phyloP scores from a whole-genome alignment of 768 basidiomycete genomes.

The Mycena galericulata region DNA sequence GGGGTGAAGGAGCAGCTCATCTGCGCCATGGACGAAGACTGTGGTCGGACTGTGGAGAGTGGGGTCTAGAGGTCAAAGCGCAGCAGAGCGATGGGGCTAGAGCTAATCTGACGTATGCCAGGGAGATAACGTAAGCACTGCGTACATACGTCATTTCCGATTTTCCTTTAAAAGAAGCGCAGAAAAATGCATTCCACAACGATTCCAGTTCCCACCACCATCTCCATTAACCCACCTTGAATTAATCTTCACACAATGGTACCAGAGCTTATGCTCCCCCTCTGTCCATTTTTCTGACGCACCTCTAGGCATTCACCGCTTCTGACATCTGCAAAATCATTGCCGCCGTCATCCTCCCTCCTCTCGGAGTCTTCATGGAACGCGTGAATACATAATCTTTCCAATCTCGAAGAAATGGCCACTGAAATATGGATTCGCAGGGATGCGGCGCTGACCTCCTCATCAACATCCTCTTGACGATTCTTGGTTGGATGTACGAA shows the following conservation, averaged over 20 bases:
- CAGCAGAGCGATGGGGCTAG: conserved; percentile 32
- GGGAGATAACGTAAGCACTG: neutral
- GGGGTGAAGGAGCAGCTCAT: conserved; percentile 55
- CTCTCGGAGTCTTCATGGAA: conserved; percentile 91
- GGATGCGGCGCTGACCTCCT: conserved; percentile 78
- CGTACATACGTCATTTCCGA: no score
- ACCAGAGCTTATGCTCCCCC: neutral
- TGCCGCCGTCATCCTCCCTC: conserved; percentile 80
- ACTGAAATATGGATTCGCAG: neutral
- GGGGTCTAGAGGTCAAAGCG: conserved; percentile 67
- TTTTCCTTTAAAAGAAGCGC: neutral
- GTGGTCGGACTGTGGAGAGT: conserved; percentile 42
- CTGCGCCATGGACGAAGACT: conserved; percentile 85
- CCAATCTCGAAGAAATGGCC: no score
- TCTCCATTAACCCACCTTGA: neutral
- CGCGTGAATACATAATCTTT: no score
- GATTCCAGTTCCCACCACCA: neutral
- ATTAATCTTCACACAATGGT: neutral
- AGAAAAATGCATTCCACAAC: neutral
- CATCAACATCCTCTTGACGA: conserved; percentile 86
- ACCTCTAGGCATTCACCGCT: conserved; percentile 28
- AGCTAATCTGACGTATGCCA: neutral
- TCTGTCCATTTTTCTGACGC: neutral
- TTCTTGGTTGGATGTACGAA: conserved; percentile 85
- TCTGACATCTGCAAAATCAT: conserved; percentile 82